These are phyloP conservation scores for Alternaria sp. DNA, from an alignment of 2,329 filamentous ascomycete genomes.

Conservation along the genomic window DNA sequence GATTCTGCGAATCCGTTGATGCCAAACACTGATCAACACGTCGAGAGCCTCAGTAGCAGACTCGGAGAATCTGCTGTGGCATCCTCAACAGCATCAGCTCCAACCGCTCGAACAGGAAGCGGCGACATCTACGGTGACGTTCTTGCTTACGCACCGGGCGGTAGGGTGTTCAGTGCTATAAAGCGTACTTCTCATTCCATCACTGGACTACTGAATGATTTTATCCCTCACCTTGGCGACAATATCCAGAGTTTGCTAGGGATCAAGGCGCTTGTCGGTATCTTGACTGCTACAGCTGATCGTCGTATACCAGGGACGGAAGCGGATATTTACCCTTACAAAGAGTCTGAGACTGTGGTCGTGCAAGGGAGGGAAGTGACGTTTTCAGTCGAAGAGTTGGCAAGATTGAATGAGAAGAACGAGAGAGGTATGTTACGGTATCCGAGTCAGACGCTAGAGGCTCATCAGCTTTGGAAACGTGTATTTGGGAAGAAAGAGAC, in stretches of 20 bases:
- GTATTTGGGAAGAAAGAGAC: slow-evolving; percentile 31
- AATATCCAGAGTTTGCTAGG: slow-evolving; percentile 41
- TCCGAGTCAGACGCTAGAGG: slow-evolving; percentile 43
- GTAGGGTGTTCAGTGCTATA: slow-evolving; percentile 27
- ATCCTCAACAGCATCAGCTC: background rate
- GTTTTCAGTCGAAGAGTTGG: slow-evolving; percentile 27
- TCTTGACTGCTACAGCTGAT: slow-evolving; percentile 44
- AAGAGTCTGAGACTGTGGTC: slow-evolving; percentile 20
- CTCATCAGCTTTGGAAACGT: slow-evolving; percentile 36
- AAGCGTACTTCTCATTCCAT: slow-evolving; percentile 23
- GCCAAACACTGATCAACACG: slow-evolving; percentile 20
- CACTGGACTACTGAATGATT: slow-evolving; percentile 27
- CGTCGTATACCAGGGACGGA: slow-evolving; percentile 41
- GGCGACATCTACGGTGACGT: slow-evolving; percentile 48
- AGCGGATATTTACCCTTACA: slow-evolving; percentile 40
- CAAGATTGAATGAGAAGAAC: slow-evolving; percentile 28
- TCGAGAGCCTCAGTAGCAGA: slow-evolving; percentile 21
- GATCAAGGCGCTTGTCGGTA: slow-evolving; percentile 38
- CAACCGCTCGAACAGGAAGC: slow-evolving; percentile 30
- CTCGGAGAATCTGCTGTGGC: slow-evolving; percentile 18
- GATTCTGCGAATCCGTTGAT: slow-evolving; percentile 25
- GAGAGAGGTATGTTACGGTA: slow-evolving; percentile 36
- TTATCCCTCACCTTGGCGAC: slow-evolving; percentile 38
- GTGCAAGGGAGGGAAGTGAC: slow-evolving; percentile 13
- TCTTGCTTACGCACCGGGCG: slow-evolving; percentile 41